phyloP scores from a whole-genome alignment of 176 grass and related monocot genomes.

The Pontederia paniculata region DNA sequence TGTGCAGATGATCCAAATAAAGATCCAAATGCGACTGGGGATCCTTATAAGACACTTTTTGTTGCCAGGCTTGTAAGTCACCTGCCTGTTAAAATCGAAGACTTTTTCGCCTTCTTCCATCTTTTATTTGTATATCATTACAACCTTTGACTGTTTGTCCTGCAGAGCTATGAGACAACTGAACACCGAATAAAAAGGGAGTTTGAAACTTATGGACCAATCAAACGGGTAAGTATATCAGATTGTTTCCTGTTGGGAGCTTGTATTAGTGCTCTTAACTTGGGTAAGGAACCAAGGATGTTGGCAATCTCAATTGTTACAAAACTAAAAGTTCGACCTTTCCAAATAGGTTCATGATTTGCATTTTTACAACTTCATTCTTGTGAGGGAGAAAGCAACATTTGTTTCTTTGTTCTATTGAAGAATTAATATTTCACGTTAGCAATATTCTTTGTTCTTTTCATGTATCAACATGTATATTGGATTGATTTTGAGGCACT shows the following conservation, averaged over 20 bases:
- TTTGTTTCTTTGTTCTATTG: no score
- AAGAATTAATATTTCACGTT: no score
- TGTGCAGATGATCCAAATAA: conserved; percentile 52
- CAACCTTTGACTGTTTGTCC: not conserved
- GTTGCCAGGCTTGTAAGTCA: conserved; percentile 54
- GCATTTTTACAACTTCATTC: no score
- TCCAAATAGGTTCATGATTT: no score
- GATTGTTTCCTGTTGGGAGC: conserved; percentile 32
- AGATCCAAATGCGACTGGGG: conserved; percentile 55
- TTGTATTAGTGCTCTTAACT: conserved; percentile 30
- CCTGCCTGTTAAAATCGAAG: not conserved
- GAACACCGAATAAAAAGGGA: conserved; percentile 59
- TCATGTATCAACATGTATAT: no score
- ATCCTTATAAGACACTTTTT: conserved; percentile 81
- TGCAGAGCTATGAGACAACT: conserved; percentile 52
- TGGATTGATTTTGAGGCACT: no score
- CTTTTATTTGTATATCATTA: not conserved
- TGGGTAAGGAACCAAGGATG: conserved; percentile 58
- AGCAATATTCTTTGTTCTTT: no score
- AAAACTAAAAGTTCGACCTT: no score
- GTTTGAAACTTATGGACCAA: conserved; percentile 74
- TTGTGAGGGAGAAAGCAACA: no score
- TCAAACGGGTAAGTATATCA: conserved; percentile 62
- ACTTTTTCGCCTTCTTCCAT: not conserved
- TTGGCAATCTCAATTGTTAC: conserved; percentile 5